Evolutionary conservation across 257 asterid genomes (phyloP).

Genomic region (Thymus mandschuricus): DNA sequence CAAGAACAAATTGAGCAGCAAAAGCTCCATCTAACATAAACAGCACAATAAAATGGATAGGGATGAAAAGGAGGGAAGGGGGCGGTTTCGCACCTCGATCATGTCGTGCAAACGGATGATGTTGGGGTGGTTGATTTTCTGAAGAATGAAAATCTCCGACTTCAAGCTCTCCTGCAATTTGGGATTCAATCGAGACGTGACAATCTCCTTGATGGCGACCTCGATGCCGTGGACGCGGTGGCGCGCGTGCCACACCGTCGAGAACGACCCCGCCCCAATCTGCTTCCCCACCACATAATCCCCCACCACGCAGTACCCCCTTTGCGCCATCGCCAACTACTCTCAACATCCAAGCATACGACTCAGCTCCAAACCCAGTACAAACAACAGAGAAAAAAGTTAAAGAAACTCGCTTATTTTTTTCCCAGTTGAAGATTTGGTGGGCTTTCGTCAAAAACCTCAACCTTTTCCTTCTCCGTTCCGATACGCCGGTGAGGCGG

Average conservation of each 20-base stretch:
- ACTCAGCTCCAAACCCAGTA: conserved; percentile 16
- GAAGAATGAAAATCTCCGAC: conserved; percentile 85
- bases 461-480: neutral
- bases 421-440: conserved; percentile 23
- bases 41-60: neutral
- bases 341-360: conserved; percentile 11
- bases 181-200: conserved; percentile 59
- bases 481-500: conserved; percentile 22
- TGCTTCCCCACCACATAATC: conserved; percentile 81
- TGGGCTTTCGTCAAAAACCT: neutral
- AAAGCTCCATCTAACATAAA: neutral
- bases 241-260: conserved; percentile 96
- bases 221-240: conserved; percentile 83
- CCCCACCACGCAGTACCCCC: conserved; percentile 64
- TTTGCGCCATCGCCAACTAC: conserved; percentile 57
- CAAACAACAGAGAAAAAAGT: neutral
- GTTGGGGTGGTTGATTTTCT: conserved; percentile 86
- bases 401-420: conserved; percentile 26
- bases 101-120: conserved; percentile 89
- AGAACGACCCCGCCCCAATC: conserved; percentile 86
- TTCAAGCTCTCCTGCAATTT: conserved; percentile 80
- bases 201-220: conserved; percentile 90
- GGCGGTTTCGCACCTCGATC: conserved; percentile 71
- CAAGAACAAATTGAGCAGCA: neutral
- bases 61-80: neutral